Base-by-base conservation (phyloP, 768 basidiomycete genomes). In the Melanogaster broomeanus region DNA sequence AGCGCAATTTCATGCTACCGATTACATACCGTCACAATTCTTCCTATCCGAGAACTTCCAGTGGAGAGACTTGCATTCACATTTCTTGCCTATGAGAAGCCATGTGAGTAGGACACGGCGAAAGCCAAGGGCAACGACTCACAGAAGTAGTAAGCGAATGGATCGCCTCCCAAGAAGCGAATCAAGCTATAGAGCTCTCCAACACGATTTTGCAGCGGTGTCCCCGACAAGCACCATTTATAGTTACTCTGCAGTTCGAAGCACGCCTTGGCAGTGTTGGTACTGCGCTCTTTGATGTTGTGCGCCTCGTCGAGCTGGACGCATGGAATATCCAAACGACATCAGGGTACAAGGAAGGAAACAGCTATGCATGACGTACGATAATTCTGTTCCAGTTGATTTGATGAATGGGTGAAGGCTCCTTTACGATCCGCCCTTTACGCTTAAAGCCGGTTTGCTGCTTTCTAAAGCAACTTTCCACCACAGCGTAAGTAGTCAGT, bases 121-220 rank as follows among this genome's bases (percentile, higher is more conserved):
- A 7, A 28, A 48, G 37, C 8, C 34, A 12, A 11, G 37, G 25
- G 33, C 46, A 16, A 50, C 28, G 35, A 56, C 87, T 60, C 61
- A 87, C 93, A 97, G 70, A 93, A 96, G 71, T 95, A 96, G 69
- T 81, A 90, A 3, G 92, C 86, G 65, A 92, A 94, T 0, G 92
- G 93, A 67, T 94, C 90, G 25, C 90, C 91, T n/a, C 93, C 93
- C 45, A 96, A 70, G 74, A 98, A 97, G 55, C 90, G 78, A 40
- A 98, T 83, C 37, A 97, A 80, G 67, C 94, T 97, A 73, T 99
- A 99, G 44, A 99, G 72, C 67, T 99, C 97, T 57, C 97, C 97
- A n/a, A 99, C 97, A 58, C 97, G 87, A 64, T 98, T 98, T 69
- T 99, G 96, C 9, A 99, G 75, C 0, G 96, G 96, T 6, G 96